Evolutionary conservation across 2,329 filamentous ascomycete species (phyloP), one percentile per base, ranked within the genome.

Genomic region (Cercospora zeina): DNA sequence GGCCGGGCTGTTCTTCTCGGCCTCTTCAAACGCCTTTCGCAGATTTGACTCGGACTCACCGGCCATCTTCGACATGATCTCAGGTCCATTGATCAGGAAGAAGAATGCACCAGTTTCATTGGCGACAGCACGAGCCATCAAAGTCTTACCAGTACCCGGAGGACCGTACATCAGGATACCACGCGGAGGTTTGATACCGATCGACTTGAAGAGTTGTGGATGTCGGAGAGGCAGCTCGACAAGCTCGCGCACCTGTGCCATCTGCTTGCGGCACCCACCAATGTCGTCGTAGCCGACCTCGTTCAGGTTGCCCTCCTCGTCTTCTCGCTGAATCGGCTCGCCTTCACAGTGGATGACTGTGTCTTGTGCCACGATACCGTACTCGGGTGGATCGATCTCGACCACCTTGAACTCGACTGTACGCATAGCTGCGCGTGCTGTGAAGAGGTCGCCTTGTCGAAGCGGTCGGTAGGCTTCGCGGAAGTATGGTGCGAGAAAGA

Each of bases 11-110:
- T 97, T 97, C 88, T 97, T 97, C 83, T 97, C 93, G 47, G 95
- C 95, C 82, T 97, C 95, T 78, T 97, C 95, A 73, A 99, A 99
- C n/a, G 95, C 95, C 82, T 97, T 97, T 73, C 95, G 89, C 70
- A 99, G 80, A 78, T 97, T 97, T 63, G 93, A 97, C 79, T 97
- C 95, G 63, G 95, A 97, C 80, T 99, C 95, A 86, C 95, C 95
- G 63, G 95, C 95, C 95, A 97, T 97, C 87, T 97, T 97, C 63
- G 93, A 97, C 95, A 99, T 97, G 82, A 99, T 97, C 78, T 97
- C 95, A 57, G 95, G 95, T 68, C 95, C 93, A 80, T 97, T 97
- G 86, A 99, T 97, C 67, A 97, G 81, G 87, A 99, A 97, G 83
- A 99, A 99, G 83, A 97, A 97, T 54, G 93, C 93, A 73, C 95